Base-by-base conservation (phyloP, 768 basidiomycete genomes). In the Boletus rufocinnamomeus region DNA sequence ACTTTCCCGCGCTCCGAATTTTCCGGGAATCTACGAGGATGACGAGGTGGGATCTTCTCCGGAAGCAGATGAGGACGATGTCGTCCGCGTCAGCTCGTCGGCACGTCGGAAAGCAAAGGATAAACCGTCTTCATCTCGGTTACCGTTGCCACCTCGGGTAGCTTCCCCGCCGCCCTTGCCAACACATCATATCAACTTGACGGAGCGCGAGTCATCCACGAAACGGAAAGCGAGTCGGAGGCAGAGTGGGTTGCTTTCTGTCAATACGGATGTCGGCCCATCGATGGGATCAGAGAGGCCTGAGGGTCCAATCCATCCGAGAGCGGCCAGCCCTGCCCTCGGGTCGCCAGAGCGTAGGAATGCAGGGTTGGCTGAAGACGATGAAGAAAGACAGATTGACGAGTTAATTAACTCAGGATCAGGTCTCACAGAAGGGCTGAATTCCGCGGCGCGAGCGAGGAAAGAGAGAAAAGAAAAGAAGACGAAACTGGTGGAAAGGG, bases 1-100 rank as follows among this genome's bases (percentile, higher is more conserved):
- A 41, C 77, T 89, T 54, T 81, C 86, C n/a, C 82, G 84, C 50
- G 75, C 83, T 41, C 89, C 87, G 10, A 86, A 81, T 52, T 69
- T 89, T 38, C 87, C 88, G 0, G 85, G 82, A 17, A 89, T 89
- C 53, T 65, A 75, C 32, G 88, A 89, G 66, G 88, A 89, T 46
- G 86, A 88, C 1, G 88, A 90, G 66, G 77, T 79, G 8, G 69
- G 61, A 19, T 69, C 69, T 23, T 80, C 79, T 23, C 61, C 63
- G 0, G 79, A 80, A 1, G 76, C 76, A 10, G 79, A 80, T 5
- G 72, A 79, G 7, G 79, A 81, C 30, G 72, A 75, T 1, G 52
- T 66, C 21, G 75, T 76, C 16, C 74, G 76, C 52, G 72, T 73
- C 17, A 73, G 74, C 51, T 77, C 80, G 9, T 68, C 67, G 7